phyloP scores from a whole-genome alignment of 768 basidiomycete species.

The Mycena belliarum region DNA sequence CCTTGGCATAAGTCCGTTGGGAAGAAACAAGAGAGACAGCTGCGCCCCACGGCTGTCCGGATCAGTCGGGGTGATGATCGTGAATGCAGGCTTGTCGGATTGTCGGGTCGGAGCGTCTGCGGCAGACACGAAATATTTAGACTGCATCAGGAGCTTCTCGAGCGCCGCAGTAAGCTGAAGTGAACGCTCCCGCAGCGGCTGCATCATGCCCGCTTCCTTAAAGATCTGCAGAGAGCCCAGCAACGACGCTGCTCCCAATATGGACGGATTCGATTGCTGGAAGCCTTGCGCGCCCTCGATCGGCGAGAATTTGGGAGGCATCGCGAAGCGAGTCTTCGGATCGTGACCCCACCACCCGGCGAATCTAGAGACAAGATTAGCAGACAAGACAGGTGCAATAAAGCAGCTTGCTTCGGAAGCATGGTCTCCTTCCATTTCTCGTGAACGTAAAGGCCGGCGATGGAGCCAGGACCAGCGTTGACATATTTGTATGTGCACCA shows the following conservation, averaged over 20 bases:
- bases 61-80: conserved; percentile 86
- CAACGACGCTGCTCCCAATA: conserved; percentile 76
- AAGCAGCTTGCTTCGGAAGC: conserved; percentile 58
- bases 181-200: conserved; percentile 66
- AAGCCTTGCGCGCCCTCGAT: conserved; percentile 92
- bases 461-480: conserved; percentile 96
- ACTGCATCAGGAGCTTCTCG: conserved; percentile 60
- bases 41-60: conserved; percentile 78
- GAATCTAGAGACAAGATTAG: conserved; percentile 49
- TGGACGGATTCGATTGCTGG: conserved; percentile 93
- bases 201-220: conserved; percentile 76
- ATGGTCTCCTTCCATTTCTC: conserved; percentile 71
- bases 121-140: conserved; percentile 62
- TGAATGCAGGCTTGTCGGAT: conserved; percentile 56
- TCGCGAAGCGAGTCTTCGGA: conserved; percentile 81
- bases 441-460: conserved; percentile 91
- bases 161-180: conserved; percentile 69
- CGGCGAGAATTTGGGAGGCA: conserved; percentile 83
- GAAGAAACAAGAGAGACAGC: conserved; percentile 82
- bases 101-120: conserved; percentile 30
- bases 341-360: conserved; percentile 99
- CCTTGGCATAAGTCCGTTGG: conserved; percentile 66
- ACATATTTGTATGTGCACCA: conserved; percentile 99
- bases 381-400: conserved; percentile 14
- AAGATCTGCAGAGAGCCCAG: conserved; percentile 84